Evolutionary conservation across 1,139 yeast species (phyloP), one percentile per base, ranked within the genome.

Genomic region (Geotrichum histeridarum): DNA sequence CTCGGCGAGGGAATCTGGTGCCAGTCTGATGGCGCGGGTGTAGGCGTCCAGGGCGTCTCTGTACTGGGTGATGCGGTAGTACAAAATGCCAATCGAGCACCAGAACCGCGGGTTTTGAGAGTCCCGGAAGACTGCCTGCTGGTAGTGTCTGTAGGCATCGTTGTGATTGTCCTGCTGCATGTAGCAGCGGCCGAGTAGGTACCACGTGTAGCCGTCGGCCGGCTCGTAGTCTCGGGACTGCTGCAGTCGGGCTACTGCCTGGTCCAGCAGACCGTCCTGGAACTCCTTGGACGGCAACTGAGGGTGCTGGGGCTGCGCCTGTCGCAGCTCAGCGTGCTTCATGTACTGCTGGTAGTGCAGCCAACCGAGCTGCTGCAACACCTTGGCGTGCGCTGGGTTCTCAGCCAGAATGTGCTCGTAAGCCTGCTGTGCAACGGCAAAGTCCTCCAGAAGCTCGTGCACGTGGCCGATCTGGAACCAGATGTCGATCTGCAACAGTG

Each of bases 401-500:
- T 88, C 94, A 63, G 83, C 82, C 57, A 93, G 75, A 0, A 93
- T 98, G 59, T 93, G 82, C 71, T 93, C 97, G 70, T 93, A 93
- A 8, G 98, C 98, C 60, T 91, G 96, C 64, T 85, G 84, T 6
- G 99, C 98, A 41, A 91, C 88, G 59, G 78, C 81, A 79, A 87
- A 91, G 68, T 91, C 96, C 67, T 90, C 85, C 72, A 87, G 94
- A 67, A 87, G 95, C 69, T 93, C 99, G 65, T 91, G 79, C 1
- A 93, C 97, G 41, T 90, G 86, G 47, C 99, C 99, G 61, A 93
- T 86, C 72, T 93, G 99, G 75, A 93, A 93, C 98, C 98, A 93
- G 54, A 93, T 95, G 69, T 93, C 99, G 49, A 96, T 91, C 67
- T 90, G 96, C 47, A 97, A 91, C 62, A 93, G 76, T 1, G 99